phyloP scores from a whole-genome alignment of 208 protist species.

The Leptomonas seymouri region DNA sequence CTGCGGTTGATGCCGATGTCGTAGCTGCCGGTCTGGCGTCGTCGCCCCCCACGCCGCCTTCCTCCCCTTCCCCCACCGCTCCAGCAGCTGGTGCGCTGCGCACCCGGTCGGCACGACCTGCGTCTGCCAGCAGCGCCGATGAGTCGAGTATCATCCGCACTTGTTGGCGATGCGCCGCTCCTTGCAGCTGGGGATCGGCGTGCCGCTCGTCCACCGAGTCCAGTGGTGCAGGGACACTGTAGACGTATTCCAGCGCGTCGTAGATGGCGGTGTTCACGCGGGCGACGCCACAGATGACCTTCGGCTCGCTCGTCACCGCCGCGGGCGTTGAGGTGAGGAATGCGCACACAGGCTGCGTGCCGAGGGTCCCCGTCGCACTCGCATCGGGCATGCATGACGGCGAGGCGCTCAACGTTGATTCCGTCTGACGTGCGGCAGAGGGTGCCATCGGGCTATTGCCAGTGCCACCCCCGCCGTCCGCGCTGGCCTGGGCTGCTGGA shows the following conservation, averaged over 20 bases:
- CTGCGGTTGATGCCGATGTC: background rate
- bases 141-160: slow-evolving; percentile 25
- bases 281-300: slow-evolving; percentile 12
- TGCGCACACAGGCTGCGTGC: too few species aligned
- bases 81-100: background rate
- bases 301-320: background rate
- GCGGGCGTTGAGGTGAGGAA: background rate
- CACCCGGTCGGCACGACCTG: background rate
- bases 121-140: slow-evolving; percentile 20
- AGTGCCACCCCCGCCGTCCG: background rate
- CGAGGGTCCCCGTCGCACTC: too few species aligned
- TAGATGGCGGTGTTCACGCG: slow-evolving; percentile 33
- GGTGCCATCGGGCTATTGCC: too few species aligned
- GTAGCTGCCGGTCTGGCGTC: background rate
- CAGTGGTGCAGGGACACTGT: background rate
- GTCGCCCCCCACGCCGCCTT: background rate
- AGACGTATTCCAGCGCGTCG: slow-evolving; percentile 18
- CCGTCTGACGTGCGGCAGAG: too few species aligned
- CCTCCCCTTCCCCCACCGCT: slow-evolving; percentile 5
- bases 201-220: too few species aligned
- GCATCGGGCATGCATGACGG: too few species aligned
- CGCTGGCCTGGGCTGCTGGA: background rate
- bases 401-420: too few species aligned
- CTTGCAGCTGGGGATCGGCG: too few species aligned
- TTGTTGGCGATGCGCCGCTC: background rate